Percentiles rank a stretch among this genome's conserved stretches.
Conservation (phyloP, 2,329 filamentous ascomycete genomes). For the Dryadomyces sulphureus region DNA sequence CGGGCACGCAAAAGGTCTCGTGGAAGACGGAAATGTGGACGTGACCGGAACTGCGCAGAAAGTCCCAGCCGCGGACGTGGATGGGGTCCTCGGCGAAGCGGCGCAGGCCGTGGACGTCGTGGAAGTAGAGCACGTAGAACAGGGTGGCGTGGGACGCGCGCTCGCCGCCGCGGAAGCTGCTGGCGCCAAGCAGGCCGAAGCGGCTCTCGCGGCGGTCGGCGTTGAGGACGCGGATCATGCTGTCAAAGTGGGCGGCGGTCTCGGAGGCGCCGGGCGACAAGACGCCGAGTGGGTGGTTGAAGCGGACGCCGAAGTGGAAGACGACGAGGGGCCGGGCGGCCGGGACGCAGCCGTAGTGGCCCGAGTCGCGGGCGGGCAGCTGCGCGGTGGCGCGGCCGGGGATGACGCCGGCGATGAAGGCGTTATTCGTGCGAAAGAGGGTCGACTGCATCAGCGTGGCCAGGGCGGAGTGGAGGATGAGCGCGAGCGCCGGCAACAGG, state of each 20-base stretch:
- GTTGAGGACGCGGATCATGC: slow-evolving; percentile 23
- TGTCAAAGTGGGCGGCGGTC: slow-evolving; percentile 21
- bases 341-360: neutral
- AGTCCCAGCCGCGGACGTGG: slow-evolving; percentile 7
- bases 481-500: slow-evolving; percentile 16
- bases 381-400: slow-evolving; percentile 20
- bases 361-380: slow-evolving; percentile 12
- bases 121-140: slow-evolving; percentile 12
- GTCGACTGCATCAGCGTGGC: slow-evolving; percentile 16
- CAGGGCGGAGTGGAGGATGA: slow-evolving; percentile 18
- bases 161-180: slow-evolving; percentile 20
- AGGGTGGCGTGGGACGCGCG: slow-evolving; percentile 9
- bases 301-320: slow-evolving; percentile 29
- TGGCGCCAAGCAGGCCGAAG: slow-evolving; percentile 31
- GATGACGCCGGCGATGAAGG: slow-evolving; percentile 15
- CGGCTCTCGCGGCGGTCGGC: slow-evolving; percentile 11
- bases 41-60: slow-evolving; percentile 2
- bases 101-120: slow-evolving; percentile 9
- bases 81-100: slow-evolving; percentile 7
- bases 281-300: slow-evolving; percentile 33
- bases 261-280: slow-evolving; percentile 28
- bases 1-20: slow-evolving; percentile 11
- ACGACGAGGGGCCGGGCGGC: slow-evolving; percentile 13
- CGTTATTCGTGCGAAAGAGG: slow-evolving; percentile 10
- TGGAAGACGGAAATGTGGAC: slow-evolving; percentile 10